phyloP scores from a whole-genome alignment of 257 asterid genomes.

The Lycium ferocissimum region DNA sequence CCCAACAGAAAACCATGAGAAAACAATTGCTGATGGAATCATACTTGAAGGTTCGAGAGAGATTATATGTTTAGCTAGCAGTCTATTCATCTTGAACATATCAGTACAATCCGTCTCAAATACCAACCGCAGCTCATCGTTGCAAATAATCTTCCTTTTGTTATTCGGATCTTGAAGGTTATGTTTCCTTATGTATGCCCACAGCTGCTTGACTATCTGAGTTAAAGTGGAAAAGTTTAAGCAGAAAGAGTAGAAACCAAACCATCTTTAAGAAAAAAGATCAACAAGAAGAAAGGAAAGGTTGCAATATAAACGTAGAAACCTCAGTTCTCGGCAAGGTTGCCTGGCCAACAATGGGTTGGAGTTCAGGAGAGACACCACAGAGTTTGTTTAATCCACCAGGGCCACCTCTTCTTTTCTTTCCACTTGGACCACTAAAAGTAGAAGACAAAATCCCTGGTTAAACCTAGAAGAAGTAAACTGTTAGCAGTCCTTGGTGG shows the following conservation, averaged over 20 bases:
- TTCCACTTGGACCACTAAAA: conserved; percentile 35
- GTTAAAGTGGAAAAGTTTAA: conserved; percentile 22
- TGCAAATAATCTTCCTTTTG: conserved; percentile 49
- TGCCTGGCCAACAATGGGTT: conserved; percentile 81
- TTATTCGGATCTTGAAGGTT: conserved; percentile 46
- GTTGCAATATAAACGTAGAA: conserved; percentile 29
- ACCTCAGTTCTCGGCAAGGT: conserved; percentile 87
- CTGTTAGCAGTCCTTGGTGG: too few species aligned
- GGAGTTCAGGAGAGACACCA: conserved; percentile 82
- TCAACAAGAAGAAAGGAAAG: conserved; percentile 23
- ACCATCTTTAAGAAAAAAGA: background rate
- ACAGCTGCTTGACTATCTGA: conserved; percentile 68
- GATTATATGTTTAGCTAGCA: conserved; percentile 50
- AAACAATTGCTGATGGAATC: conserved; percentile 23
- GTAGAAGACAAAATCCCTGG: background rate
- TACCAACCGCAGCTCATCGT: conserved; percentile 47
- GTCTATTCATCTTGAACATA: conserved; percentile 52
- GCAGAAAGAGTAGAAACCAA: background rate
- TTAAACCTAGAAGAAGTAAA: background rate
- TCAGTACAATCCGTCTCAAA: conserved; percentile 49
- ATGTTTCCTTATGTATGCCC: conserved; percentile 60
- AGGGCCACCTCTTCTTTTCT: conserved; percentile 83
- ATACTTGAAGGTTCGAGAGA: conserved; percentile 60
- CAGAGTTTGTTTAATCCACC: conserved; percentile 87
- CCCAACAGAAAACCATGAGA: background rate